Percentiles rank a stretch among this genome's conserved stretches.
Conservation (phyloP, 176 grass and related monocot species). For the Calamus simplicifolius region DNA sequence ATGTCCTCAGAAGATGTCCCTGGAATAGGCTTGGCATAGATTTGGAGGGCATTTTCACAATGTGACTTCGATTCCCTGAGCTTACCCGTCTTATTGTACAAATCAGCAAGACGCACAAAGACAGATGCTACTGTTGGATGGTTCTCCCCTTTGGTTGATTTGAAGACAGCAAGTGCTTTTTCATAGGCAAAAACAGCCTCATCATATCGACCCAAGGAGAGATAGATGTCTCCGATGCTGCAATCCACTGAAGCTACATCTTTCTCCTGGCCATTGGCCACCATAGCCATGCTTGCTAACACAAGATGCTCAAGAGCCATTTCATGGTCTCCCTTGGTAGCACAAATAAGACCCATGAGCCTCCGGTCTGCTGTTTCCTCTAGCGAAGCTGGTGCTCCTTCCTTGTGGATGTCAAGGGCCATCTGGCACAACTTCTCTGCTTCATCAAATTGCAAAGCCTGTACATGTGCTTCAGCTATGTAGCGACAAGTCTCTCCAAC, state of each 20-base stretch:
- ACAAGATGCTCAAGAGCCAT: constrained; percentile 85
- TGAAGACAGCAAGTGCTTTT: constrained; percentile 86
- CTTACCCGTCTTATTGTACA: constrained; percentile 91
- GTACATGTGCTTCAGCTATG: constrained; percentile 91
- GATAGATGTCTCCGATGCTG: constrained; percentile 93
- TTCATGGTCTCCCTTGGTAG: constrained; percentile 82
- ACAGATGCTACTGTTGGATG: constrained; percentile 88
- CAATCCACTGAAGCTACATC: constrained; percentile 91
- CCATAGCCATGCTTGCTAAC: constrained; percentile 84
- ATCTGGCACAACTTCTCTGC: constrained; percentile 71
- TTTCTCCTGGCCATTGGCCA: constrained; percentile 76
- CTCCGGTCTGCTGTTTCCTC: constrained; percentile 91
- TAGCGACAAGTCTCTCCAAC: constrained; percentile 91
- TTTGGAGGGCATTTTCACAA: constrained; percentile 91
- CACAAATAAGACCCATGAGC: constrained; percentile 89
- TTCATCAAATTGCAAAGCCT: constrained; percentile 77
- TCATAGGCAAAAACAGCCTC: constrained; percentile 85
- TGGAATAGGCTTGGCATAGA: constrained; percentile 86
- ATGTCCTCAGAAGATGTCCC: constrained; percentile 87
- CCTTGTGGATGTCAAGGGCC: constrained; percentile 77
- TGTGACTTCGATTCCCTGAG: constrained; percentile 84
- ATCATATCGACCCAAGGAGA: constrained; percentile 77
- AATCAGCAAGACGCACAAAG: constrained; percentile 84
- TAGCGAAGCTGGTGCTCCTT: constrained; percentile 44
- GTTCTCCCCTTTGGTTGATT: constrained; percentile 89